Conservation (phyloP, 2,329 filamentous ascomycete genomes). For the Pseudogymnoascus sp. region DNA sequence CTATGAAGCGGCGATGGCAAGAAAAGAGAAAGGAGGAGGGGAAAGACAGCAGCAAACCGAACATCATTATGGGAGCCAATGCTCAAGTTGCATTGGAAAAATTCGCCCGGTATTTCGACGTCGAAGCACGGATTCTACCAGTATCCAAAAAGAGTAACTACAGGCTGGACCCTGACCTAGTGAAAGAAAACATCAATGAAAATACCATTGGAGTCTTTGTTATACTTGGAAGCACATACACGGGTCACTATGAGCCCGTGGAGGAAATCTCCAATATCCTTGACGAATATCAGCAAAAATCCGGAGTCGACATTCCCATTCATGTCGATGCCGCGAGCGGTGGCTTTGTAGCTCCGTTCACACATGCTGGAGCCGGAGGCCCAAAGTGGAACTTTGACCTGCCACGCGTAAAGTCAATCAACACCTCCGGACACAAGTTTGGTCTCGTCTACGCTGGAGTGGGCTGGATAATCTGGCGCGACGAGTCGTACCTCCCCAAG, state of each 20-base stretch:
- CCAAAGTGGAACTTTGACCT: constrained; percentile 58
- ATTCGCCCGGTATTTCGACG: constrained; percentile 67
- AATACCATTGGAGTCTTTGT: constrained; percentile 73
- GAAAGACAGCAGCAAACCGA: constrained; percentile 57
- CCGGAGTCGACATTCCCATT: constrained; percentile 59
- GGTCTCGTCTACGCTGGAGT: constrained; percentile 60
- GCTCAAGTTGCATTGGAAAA: constrained; percentile 68
- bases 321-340: constrained; percentile 58
- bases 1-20: constrained; percentile 71
- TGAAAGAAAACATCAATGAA: constrained; percentile 63
- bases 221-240: constrained; percentile 66
- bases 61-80: constrained; percentile 69
- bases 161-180: constrained; percentile 55
- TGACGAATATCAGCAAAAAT: constrained; percentile 54
- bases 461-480: constrained; percentile 65
- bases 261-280: constrained; percentile 60
- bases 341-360: constrained; percentile 56
- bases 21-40: constrained; percentile 51
- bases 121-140: constrained; percentile 58
- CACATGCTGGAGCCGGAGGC: constrained; percentile 46
- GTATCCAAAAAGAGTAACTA: constrained; percentile 55
- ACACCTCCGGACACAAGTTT: constrained; percentile 56
- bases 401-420: constrained; percentile 59
- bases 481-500: constrained; percentile 57
- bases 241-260: constrained; percentile 66